A percentile compares a stretch with the other conserved stretches of the same genome.
phyloP scores from a whole-genome alignment of 2,329 filamentous ascomycete species.

The Triangularia setosa region DNA sequence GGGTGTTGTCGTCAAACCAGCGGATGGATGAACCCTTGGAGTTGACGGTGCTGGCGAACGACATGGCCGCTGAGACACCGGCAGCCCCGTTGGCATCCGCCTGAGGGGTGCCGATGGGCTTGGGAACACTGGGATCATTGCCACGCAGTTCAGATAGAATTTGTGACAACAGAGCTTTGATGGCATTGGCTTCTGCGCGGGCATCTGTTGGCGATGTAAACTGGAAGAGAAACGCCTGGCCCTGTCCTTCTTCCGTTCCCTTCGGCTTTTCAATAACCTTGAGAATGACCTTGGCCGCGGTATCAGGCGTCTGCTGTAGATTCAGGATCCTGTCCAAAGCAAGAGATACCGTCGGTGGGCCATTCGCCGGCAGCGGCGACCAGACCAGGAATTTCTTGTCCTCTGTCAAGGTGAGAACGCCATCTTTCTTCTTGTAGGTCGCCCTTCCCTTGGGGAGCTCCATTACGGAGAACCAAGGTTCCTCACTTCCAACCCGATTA shows the following conservation, averaged over 20 bases:
- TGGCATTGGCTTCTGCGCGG: slow-evolving; percentile 75
- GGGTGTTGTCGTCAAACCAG: slow-evolving; percentile 76
- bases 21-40: slow-evolving; percentile 49
- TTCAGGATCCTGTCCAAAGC: slow-evolving; percentile 77
- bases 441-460: slow-evolving; percentile 59
- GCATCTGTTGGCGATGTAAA: slow-evolving; percentile 78
- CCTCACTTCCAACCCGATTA: neutral
- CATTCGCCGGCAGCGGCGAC: slow-evolving; percentile 64
- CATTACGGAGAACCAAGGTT: slow-evolving; percentile 7
- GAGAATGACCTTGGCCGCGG: slow-evolving; percentile 85
- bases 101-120: slow-evolving; percentile 37
- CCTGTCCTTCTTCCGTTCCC: slow-evolving; percentile 45
- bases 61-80: slow-evolving; percentile 63
- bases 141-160: slow-evolving; percentile 68
- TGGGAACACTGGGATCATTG: slow-evolving; percentile 48
- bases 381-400: slow-evolving; percentile 76
- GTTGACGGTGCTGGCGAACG: slow-evolving; percentile 68
- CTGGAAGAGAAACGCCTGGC: slow-evolving; percentile 70
- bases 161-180: slow-evolving; percentile 77
- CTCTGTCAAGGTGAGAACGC: slow-evolving; percentile 68
- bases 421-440: slow-evolving; percentile 95
- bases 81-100: slow-evolving; percentile 28
- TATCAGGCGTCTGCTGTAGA: slow-evolving; percentile 89
- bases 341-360: slow-evolving; percentile 64
- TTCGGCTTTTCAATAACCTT: slow-evolving; percentile 78